Conservation (phyloP, 1,284 basidiomycete genomes). For the Jaminaea rosea region DNA sequence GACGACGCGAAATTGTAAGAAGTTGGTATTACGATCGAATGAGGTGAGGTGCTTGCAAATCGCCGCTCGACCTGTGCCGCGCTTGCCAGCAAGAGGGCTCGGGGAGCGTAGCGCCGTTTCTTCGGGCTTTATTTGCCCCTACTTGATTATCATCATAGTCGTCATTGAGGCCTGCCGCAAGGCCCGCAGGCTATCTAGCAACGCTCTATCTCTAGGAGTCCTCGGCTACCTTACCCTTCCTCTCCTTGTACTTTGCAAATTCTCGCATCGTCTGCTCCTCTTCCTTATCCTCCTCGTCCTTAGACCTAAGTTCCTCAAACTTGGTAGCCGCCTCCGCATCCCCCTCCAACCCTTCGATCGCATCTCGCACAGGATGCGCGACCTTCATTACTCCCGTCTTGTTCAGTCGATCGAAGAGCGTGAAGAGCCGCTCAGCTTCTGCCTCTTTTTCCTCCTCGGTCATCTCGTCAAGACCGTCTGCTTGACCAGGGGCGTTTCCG, state of each 20-base stretch:
- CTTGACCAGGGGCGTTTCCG: neutral
- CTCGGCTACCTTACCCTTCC: no score
- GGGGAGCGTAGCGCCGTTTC: no score
- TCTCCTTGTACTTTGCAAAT: conserved; percentile 10
- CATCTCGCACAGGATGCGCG: conserved; percentile 19
- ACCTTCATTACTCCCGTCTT: conserved; percentile 29
- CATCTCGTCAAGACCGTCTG: conserved; percentile 10
- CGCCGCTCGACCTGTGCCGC: no score
- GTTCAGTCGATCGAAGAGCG: conserved; percentile 35
- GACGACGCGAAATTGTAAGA: no score
- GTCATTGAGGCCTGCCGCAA: no score
- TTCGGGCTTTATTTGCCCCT: no score
- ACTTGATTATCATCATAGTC: no score
- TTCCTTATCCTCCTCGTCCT: conserved; percentile 17
- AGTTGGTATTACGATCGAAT: no score
- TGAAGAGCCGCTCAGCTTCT: conserved; percentile 32
- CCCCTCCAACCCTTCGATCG: conserved; percentile 8
- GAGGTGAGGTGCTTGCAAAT: no score
- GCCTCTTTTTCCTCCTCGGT: conserved; percentile 31
- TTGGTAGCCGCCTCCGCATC: neutral
- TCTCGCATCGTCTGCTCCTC: conserved; percentile 13
- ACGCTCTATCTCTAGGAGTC: no score
- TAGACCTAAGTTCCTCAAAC: conserved; percentile 19
- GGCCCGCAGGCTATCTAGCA: no score
- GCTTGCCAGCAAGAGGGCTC: no score